phyloP scores from a whole-genome alignment of 805 yeast species.

The Spathaspora girioi region DNA sequence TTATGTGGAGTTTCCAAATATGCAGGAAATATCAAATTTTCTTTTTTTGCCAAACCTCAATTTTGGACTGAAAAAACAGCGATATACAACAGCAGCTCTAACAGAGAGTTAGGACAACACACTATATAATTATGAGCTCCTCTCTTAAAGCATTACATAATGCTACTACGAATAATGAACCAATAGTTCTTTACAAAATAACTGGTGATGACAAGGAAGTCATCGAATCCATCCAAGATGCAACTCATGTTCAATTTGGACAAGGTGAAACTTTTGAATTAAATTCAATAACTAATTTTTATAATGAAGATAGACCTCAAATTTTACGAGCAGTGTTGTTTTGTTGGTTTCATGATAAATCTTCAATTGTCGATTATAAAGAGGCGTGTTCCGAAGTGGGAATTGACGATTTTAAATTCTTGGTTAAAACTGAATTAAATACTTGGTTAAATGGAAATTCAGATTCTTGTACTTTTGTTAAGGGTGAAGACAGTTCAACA shows the following conservation, averaged over 20 bases:
- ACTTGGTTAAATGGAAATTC: conserved; percentile 76
- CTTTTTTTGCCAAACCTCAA: too few relatives aligned
- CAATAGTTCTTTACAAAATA: conserved; percentile 18
- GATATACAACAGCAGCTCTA: too few relatives aligned
- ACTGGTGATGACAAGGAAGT: conserved; percentile 7
- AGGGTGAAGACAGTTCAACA: conserved; percentile 23
- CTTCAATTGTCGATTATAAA: conserved; percentile 78
- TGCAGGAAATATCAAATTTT: not conserved
- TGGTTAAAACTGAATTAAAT: conserved; percentile 80
- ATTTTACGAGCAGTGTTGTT: conserved; percentile 61
- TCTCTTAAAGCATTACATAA: conserved; percentile 24
- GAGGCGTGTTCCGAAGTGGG: conserved; percentile 62
- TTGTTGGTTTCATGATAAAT: conserved; percentile 74
- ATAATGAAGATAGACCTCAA: conserved; percentile 46
- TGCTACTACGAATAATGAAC: conserved; percentile 19
- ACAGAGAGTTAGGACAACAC: not conserved
- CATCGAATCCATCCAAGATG: conserved; percentile 29
- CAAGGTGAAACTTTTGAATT: conserved; percentile 27
- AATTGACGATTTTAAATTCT: conserved; percentile 70
- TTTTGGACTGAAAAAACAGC: too few relatives aligned
- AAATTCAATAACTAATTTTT: conserved; percentile 51
- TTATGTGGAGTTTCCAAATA: not conserved
- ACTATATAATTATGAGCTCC: not conserved
- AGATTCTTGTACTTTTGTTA: conserved; percentile 49
- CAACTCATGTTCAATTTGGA: conserved; percentile 32